phyloP scores from a whole-genome alignment of 2,329 filamentous ascomycete species.

The Aspergillus calidoustus region DNA sequence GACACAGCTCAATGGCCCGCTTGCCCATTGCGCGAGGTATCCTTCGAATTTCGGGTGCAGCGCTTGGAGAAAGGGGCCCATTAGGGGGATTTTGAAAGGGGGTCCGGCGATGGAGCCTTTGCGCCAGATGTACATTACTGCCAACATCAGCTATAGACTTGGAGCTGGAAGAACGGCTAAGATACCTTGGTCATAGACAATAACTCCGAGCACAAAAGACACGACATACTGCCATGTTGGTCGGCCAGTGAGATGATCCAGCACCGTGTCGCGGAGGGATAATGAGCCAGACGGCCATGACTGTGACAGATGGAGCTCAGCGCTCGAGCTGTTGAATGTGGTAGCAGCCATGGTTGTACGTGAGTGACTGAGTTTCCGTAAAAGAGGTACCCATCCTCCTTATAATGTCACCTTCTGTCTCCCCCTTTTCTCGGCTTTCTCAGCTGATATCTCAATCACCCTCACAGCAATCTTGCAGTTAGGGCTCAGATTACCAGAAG shows the following conservation, averaged over 20 bases:
- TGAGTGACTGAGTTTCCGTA: background rate
- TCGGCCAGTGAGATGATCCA: slow-evolving; percentile 34
- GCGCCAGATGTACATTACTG: slow-evolving; percentile 70
- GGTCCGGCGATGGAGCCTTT: slow-evolving; percentile 75
- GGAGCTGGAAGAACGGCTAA: too few relatives aligned
- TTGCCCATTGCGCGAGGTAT: slow-evolving; percentile 84
- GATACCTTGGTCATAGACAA: slow-evolving; percentile 82
- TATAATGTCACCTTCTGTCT: background rate
- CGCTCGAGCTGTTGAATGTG: background rate
- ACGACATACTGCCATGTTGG: slow-evolving; percentile 42
- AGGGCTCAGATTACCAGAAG: slow-evolving; percentile 21
- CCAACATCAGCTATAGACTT: background rate
- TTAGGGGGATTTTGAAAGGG: slow-evolving; percentile 73
- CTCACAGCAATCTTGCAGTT: background rate
- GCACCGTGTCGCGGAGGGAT: slow-evolving; percentile 1
- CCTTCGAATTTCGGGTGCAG: slow-evolving; percentile 83
- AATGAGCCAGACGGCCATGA: background rate
- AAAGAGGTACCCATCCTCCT: background rate
- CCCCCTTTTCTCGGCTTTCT: background rate
- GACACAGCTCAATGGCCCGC: slow-evolving; percentile 87
- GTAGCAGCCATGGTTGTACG: background rate
- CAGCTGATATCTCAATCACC: background rate
- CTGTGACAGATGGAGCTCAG: background rate
- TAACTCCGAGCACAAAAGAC: slow-evolving; percentile 67
- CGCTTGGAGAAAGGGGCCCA: slow-evolving; percentile 85